Evolutionary conservation across 805 yeast species (phyloP).

Genomic region (Scheffersomyces coipomensis): DNA sequence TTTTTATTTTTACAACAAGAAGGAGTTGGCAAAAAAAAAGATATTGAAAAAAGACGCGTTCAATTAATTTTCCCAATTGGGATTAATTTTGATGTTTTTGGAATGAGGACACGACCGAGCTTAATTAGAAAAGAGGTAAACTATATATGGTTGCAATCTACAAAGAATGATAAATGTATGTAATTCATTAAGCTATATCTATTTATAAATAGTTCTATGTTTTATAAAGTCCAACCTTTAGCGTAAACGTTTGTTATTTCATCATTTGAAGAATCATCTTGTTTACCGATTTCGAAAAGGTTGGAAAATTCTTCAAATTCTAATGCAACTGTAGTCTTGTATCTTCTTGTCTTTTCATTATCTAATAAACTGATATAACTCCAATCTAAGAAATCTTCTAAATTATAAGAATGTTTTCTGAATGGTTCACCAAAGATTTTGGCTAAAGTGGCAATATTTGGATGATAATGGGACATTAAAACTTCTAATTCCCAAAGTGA

Average conservation of each 20-base stretch:
- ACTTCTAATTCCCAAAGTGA: conserved; percentile 92
- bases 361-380: conserved; percentile 65
- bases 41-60: conserved; percentile 18
- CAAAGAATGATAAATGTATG: no score
- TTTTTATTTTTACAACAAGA: conserved; percentile 1
- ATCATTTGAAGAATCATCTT: no score
- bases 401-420: conserved; percentile 77
- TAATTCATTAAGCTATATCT: no score
- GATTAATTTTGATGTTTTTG: conserved; percentile 14
- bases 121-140: no score
- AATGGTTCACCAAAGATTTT: conserved; percentile 87
- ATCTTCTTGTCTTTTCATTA: conserved; percentile 60
- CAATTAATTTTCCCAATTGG: conserved; percentile 23
- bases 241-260: conserved; percentile 17
- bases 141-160: no score
- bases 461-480: conserved; percentile 83
- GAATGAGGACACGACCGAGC: no score
- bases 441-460: conserved; percentile 91
- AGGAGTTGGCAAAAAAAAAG: conserved; percentile 1
- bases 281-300: conserved; percentile 27
- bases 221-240: conserved; percentile 28
- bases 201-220: no score
- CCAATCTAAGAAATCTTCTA: conserved; percentile 96
- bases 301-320: conserved; percentile 62
- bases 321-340: conserved; percentile 72